These are phyloP conservation scores for Scleroderma bovista DNA, from an alignment of 768 basidiomycete genomes.

Conservation along the genomic window DNA sequence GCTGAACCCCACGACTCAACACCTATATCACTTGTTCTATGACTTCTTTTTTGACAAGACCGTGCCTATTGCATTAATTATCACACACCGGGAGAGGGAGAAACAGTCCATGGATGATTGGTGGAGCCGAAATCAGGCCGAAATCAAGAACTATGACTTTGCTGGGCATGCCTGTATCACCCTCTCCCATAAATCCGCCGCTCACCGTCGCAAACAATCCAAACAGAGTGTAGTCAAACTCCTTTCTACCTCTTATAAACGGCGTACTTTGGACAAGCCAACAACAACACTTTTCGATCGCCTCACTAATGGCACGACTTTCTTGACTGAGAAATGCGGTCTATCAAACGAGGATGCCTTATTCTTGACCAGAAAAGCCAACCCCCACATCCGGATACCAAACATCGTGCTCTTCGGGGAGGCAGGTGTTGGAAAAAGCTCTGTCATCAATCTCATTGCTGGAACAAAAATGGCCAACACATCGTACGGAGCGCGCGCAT, in stretches of 20 bases:
- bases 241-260: neutral
- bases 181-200: neutral
- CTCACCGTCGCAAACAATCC: neutral
- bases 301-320: neutral
- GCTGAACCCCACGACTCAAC: neutral
- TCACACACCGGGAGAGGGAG: slow-evolving; percentile 27
- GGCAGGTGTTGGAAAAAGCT: slow-evolving; percentile 35
- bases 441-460: slow-evolving; percentile 37
- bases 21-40: slow-evolving; percentile 17
- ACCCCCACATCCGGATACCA: slow-evolving; percentile 7
- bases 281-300: neutral
- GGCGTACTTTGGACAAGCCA: neutral
- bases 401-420: slow-evolving; percentile 28
- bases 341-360: neutral
- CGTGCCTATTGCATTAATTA: slow-evolving; percentile 28
- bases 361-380: slow-evolving; percentile 8
- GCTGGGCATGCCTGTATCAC: slow-evolving; percentile 30
- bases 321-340: slow-evolving; percentile 17
- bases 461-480: slow-evolving; percentile 21
- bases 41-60: slow-evolving; percentile 29
- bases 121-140: slow-evolving; percentile 14
- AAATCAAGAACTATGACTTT: slow-evolving; percentile 17
- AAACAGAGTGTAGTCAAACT: neutral
- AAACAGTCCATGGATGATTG: slow-evolving; percentile 16
- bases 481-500: slow-evolving; percentile 26